phyloP scores from a whole-genome alignment of 495 filamentous ascomycete species.

The Neohortaea acidophila region DNA sequence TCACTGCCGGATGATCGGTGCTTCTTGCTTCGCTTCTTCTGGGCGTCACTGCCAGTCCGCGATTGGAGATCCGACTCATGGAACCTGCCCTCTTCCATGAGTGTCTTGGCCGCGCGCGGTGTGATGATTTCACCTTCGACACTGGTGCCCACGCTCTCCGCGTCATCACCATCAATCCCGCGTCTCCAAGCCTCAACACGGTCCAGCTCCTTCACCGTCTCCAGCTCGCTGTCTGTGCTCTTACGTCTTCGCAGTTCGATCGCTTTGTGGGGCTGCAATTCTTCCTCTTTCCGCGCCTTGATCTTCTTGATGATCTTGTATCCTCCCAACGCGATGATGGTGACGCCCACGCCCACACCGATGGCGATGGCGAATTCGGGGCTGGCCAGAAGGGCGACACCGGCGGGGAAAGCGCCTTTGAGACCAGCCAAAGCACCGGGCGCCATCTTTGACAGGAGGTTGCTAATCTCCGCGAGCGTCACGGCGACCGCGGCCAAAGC shows the following conservation, averaged over 20 bases:
- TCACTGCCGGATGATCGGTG: not conserved
- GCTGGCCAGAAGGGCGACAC: conserved; percentile 73
- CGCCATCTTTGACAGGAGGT: conserved; percentile 65
- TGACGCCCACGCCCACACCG: conserved; percentile 75
- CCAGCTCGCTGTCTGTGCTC: conserved; percentile 20
- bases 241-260: conserved; percentile 26
- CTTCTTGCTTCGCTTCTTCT: conserved; percentile 11
- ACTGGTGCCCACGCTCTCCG: conserved; percentile 48
- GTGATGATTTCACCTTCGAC: conserved; percentile 83
- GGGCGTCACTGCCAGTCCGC: conserved; percentile 21
- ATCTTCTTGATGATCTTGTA: conserved; percentile 94
- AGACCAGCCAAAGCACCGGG: conserved; percentile 59
- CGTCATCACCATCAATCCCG: conserved; percentile 62
- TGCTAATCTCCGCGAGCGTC: conserved; percentile 79
- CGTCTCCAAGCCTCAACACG: conserved; percentile 69
- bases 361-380: conserved; percentile 91
- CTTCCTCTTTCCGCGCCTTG: conserved; percentile 34
- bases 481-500: conserved; percentile 89
- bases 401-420: conserved; percentile 63
- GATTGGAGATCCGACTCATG: conserved; percentile 25
- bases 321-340: conserved; percentile 84
- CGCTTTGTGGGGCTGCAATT: conserved; percentile 45
- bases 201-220: conserved; percentile 35
- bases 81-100: conserved; percentile 27
- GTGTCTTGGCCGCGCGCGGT: conserved; percentile 47